Percentiles rank a stretch among this genome's conserved stretches.
Conservation (phyloP, 768 basidiomycete genomes). For the Pluteus cervinus region DNA sequence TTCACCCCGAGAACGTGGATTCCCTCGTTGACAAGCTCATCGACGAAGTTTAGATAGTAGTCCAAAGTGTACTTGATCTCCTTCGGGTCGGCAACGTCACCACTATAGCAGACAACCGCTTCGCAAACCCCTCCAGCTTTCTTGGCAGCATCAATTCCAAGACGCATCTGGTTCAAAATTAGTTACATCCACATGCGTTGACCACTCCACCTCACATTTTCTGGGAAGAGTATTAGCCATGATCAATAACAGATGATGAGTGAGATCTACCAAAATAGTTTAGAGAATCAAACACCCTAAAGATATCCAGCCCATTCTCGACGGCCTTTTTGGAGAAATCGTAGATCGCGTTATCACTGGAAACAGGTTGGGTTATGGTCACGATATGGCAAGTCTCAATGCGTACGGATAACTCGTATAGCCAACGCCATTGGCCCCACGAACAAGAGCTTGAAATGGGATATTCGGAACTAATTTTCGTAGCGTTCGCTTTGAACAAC, state of each 20-base stretch:
- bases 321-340: constrained; percentile 99
- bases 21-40: constrained; percentile 88
- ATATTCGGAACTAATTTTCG: constrained; percentile 97
- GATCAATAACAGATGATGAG: constrained; percentile 1
- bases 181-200: background rate
- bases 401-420: constrained; percentile 96
- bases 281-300: constrained; percentile 98
- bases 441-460: constrained; percentile 95
- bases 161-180: constrained; percentile 62
- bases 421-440: constrained; percentile 98
- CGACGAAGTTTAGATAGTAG: constrained; percentile 95
- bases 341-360: constrained; percentile 95
- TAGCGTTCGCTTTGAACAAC: constrained; percentile 61
- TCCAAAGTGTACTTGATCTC: constrained; percentile 96
- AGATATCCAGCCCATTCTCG: constrained; percentile 99
- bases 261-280: constrained; percentile 85
- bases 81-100: constrained; percentile 91
- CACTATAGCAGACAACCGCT: constrained; percentile 97
- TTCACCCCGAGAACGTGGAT: constrained; percentile 97
- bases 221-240: constrained; percentile 26
- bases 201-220: constrained; percentile 53
- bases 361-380: constrained; percentile 9
- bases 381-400: background rate
- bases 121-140: constrained; percentile 98
- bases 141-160: constrained; percentile 99